A percentile compares a stretch with the other conserved stretches of the same genome.
Conservation (phyloP, 83 land plant species). For the Isoetes engelmannii region DNA sequence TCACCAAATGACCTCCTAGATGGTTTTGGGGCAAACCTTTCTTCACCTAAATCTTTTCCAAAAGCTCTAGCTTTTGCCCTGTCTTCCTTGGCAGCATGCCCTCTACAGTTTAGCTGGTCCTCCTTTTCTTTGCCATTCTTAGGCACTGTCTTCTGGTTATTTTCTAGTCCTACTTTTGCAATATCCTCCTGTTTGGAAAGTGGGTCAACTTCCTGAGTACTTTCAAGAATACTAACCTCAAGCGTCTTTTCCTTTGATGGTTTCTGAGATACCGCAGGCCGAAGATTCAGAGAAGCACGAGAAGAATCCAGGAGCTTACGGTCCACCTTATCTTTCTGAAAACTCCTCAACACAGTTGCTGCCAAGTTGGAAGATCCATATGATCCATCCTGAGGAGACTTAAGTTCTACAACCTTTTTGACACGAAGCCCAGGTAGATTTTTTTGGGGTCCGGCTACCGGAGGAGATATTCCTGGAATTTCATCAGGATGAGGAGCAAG, state of each 20-base stretch:
- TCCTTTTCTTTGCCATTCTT: background rate
- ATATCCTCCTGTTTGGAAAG: background rate
- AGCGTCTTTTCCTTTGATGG: background rate
- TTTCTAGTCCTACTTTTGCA: background rate
- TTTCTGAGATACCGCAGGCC: background rate
- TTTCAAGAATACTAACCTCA: background rate
- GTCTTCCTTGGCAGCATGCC: background rate
- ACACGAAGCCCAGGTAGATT: background rate
- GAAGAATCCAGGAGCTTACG: background rate
- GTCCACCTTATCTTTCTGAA: slow-evolving; percentile 2
- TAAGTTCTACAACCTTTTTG: background rate
- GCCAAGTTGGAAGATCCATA: slow-evolving; percentile 5
- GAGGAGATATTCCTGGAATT: slow-evolving; percentile 11
- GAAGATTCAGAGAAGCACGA: background rate
- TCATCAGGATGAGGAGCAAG: slow-evolving; percentile 20
- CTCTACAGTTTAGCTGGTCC: background rate
- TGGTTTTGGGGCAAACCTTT: background rate
- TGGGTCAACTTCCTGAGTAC: background rate
- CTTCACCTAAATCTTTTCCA: background rate
- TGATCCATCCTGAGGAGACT: background rate
- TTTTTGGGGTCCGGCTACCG: background rate
- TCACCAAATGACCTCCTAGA: background rate
- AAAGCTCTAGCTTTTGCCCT: background rate
- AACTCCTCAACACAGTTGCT: background rate
- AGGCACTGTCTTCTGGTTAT: background rate